Evolutionary conservation across 805 yeast species (phyloP).

Genomic region (Saccharomycopsis selenospora): DNA sequence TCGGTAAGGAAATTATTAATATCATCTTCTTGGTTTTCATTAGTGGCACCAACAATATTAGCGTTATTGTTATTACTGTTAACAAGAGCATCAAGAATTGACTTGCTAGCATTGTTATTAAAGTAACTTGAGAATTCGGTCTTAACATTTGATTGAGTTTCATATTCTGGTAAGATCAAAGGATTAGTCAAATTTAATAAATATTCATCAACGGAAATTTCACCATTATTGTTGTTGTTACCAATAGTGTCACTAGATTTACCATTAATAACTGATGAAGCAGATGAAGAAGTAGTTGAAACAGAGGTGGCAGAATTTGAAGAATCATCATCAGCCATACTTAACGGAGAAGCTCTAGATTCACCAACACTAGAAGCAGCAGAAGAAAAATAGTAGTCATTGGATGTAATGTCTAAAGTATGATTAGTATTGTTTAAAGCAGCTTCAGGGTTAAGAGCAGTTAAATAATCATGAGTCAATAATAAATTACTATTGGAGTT

Average conservation of each 20-base stretch:
- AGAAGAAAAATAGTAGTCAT: conserved; percentile 6
- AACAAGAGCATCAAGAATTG: not conserved
- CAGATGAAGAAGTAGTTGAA: not conserved
- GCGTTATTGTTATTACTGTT: not conserved
- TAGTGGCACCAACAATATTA: not conserved
- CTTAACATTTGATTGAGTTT: conserved; percentile 10
- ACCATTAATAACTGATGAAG: not conserved
- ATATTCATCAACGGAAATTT: conserved; percentile 18
- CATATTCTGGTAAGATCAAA: conserved; percentile 13
- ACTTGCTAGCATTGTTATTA: not conserved
- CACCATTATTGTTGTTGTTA: not conserved
- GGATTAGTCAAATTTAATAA: conserved; percentile 20
- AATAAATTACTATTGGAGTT: not conserved
- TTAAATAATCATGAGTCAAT: not conserved
- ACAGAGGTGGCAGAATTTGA: not conserved
- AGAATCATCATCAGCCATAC: conserved; percentile 2
- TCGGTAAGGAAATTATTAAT: conserved; percentile 5
- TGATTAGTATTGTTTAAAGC: not conserved
- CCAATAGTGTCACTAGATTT: not conserved
- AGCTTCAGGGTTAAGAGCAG: not conserved
- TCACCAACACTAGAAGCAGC: conserved; percentile 9
- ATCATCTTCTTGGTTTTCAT: not conserved
- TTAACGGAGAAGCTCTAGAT: conserved; percentile 8
- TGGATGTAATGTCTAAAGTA: conserved; percentile 16
- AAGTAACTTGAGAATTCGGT: conserved; percentile 8